A percentile compares a stretch with the other conserved stretches of the same genome.
phyloP scores from a whole-genome alignment of 345 rosid genomes.

The Euphorbia peplus region DNA sequence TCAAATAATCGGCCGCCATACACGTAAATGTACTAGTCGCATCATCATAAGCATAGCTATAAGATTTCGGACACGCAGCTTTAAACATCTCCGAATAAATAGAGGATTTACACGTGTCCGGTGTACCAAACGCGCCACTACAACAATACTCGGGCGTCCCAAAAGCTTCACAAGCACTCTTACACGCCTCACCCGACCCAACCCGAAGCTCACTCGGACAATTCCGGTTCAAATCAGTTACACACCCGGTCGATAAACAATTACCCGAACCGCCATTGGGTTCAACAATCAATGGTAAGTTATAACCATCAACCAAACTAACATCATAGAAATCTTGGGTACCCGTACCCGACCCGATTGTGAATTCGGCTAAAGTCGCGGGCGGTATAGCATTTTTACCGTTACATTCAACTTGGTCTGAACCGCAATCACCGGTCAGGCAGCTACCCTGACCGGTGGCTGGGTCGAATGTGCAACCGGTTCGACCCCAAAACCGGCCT shows the following conservation, averaged over 20 bases:
- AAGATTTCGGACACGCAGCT: constrained; percentile 26
- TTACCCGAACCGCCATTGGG: constrained; percentile 29
- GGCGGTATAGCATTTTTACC: constrained; percentile 32
- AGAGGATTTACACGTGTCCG: constrained; percentile 32
- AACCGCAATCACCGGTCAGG: constrained; percentile 26
- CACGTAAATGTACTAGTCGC: constrained; percentile 30
- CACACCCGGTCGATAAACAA: constrained; percentile 29
- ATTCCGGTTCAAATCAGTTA: constrained; percentile 19
- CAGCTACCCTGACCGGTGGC: constrained; percentile 24
- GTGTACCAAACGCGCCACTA: constrained; percentile 26
- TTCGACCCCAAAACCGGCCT: constrained; percentile 35
- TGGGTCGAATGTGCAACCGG: constrained; percentile 28
- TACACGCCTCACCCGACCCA: constrained; percentile 25
- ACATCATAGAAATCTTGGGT: constrained; percentile 27
- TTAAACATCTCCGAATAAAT: constrained; percentile 28
- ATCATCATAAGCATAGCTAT: constrained; percentile 33
- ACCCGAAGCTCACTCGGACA: constrained; percentile 24
- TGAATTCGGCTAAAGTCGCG: constrained; percentile 33
- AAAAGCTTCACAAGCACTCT: constrained; percentile 34
- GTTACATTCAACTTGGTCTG: constrained; percentile 24
- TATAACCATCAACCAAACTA: constrained; percentile 32
- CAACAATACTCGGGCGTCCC: constrained; percentile 32
- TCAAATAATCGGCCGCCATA: constrained; percentile 22
- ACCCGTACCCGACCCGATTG: constrained; percentile 15
- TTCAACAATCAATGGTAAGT: constrained; percentile 26